Evolutionary conservation across 805 yeast species (phyloP).

Genomic region (Kluyveromyces nonfermentans): DNA sequence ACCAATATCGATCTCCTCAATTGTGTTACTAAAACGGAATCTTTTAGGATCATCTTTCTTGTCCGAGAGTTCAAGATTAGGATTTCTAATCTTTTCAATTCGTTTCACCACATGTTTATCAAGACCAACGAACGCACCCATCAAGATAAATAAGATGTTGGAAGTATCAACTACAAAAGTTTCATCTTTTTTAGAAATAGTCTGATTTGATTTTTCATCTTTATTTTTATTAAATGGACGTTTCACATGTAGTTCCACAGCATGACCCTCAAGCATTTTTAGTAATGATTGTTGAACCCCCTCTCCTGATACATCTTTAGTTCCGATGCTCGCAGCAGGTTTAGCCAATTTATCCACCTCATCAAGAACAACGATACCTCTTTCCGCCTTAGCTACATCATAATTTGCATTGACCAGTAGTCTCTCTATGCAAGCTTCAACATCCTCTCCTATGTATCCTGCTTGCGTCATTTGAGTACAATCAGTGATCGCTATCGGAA

Average conservation of each 20-base stretch:
- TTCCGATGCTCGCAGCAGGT: slow-evolving; percentile 37
- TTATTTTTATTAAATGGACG: slow-evolving; percentile 29
- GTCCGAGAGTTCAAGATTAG: slow-evolving; percentile 6
- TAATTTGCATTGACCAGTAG: slow-evolving; percentile 40
- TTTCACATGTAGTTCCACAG: slow-evolving; percentile 39
- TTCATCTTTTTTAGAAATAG: slow-evolving; percentile 32
- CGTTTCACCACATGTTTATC: slow-evolving; percentile 40
- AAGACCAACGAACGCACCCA: slow-evolving; percentile 57
- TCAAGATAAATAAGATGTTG: slow-evolving; percentile 44
- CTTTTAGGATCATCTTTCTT: slow-evolving; percentile 8
- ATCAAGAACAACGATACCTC: slow-evolving; percentile 51
- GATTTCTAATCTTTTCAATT: slow-evolving; percentile 21
- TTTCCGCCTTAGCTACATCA: slow-evolving; percentile 43
- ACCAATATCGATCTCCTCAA: slow-evolving; percentile 30
- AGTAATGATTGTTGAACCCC: slow-evolving; percentile 55
- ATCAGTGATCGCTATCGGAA: slow-evolving; percentile 51
- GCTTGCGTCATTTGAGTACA: slow-evolving; percentile 57
- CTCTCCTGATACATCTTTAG: slow-evolving; percentile 54
- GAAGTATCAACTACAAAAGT: slow-evolving; percentile 44
- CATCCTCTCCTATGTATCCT: slow-evolving; percentile 59
- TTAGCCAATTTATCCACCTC: slow-evolving; percentile 51
- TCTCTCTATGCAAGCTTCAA: slow-evolving; percentile 47
- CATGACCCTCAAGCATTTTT: slow-evolving; percentile 49
- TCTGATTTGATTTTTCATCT: slow-evolving; percentile 24
- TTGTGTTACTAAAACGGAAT: slow-evolving; percentile 19